Evolutionary conservation across 768 basidiomycete genomes (phyloP).

Genomic region (Mycena sanguinolenta): DNA sequence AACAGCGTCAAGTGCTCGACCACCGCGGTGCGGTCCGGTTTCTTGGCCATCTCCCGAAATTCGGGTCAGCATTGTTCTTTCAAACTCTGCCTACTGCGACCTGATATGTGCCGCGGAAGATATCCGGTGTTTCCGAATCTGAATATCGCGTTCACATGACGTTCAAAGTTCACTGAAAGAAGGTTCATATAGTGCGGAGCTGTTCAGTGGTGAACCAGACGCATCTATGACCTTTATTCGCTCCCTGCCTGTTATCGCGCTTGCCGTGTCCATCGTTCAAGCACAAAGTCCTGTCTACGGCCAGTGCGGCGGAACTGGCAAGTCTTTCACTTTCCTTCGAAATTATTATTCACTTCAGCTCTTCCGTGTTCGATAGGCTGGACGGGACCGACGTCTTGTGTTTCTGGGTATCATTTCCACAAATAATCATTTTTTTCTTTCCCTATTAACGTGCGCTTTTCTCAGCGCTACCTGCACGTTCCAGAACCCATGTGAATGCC

Average conservation of each 20-base stretch:
- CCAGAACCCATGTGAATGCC: constrained; percentile 4
- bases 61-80: too few species aligned
- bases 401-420: constrained; percentile 48
- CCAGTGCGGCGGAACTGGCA: constrained; percentile 20
- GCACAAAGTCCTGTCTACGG: constrained; percentile 18
- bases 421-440: neutral
- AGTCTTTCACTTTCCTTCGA: neutral
- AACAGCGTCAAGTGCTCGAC: neutral
- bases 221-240: constrained; percentile 2
- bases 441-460: neutral
- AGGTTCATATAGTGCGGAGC: neutral
- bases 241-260: neutral
- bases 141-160: constrained; percentile 5
- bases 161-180: neutral
- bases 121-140: constrained; percentile 13
- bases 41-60: too few species aligned
- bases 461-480: constrained; percentile 4
- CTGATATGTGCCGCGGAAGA: constrained; percentile 8
- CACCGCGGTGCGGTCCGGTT: too few species aligned
- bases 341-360: neutral
- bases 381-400: constrained; percentile 57
- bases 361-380: neutral
- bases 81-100: too few species aligned
- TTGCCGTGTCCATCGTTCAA: neutral
- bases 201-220: neutral